phyloP scores from a whole-genome alignment of 116 monocot species.

The Zostera marina region DNA sequence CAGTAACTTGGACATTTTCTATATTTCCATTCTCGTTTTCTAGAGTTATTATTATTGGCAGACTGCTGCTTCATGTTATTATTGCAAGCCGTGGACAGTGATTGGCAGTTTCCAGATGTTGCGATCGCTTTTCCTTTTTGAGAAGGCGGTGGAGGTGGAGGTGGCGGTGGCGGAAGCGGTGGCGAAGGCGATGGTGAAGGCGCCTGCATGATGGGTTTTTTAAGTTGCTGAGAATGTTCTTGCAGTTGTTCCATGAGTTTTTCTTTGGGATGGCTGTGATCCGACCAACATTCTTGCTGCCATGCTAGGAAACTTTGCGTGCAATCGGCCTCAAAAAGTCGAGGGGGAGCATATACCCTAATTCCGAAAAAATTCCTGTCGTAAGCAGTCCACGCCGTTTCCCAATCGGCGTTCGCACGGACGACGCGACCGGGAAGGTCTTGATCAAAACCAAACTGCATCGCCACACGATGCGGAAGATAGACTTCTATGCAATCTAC shows the following conservation, averaged over 20 bases:
- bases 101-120: no score
- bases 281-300: slow-evolving; percentile 10
- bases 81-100: no score
- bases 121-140: no score
- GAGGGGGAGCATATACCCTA: slow-evolving; percentile 6
- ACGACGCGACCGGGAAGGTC: slow-evolving; percentile 26
- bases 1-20: no score
- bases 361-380: slow-evolving; percentile 1
- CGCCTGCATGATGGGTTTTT: background rate
- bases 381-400: slow-evolving; percentile 20
- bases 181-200: no score
- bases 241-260: background rate
- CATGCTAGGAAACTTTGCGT: slow-evolving; percentile 13
- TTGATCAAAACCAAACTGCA: slow-evolving; percentile 60
- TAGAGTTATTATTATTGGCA: no score
- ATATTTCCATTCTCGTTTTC: no score
- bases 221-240: background rate
- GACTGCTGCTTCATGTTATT: no score
- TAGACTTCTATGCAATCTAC: slow-evolving; percentile 41
- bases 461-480: slow-evolving; percentile 47
- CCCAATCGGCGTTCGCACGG: slow-evolving; percentile 10
- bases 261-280: background rate
- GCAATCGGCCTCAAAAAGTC: slow-evolving; percentile 7
- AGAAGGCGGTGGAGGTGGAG: no score
- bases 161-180: no score